Conservation (phyloP, 2,329 filamentous ascomycete species). For the Phaeosphaeriaceae sp. region DNA sequence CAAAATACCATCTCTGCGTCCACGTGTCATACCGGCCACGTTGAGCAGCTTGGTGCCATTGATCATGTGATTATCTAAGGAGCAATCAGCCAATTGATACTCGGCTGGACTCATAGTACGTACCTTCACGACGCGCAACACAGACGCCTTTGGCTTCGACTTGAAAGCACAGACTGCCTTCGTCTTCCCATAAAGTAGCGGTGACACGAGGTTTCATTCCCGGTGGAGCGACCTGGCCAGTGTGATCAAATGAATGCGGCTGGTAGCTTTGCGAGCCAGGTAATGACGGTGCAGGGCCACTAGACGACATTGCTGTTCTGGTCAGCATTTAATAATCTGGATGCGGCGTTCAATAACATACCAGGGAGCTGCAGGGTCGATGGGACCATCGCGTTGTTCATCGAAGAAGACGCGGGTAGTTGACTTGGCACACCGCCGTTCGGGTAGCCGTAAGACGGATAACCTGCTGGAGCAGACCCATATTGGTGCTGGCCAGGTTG, state of each 20-base stretch:
- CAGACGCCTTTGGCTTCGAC: conserved; percentile 96
- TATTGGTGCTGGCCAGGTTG: conserved; percentile 74
- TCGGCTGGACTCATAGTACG: conserved; percentile 16
- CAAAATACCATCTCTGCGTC: conserved; percentile 90
- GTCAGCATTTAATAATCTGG: conserved; percentile 9
- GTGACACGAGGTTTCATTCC: conserved; percentile 97
- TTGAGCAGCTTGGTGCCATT: conserved; percentile 97
- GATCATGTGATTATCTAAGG: conserved; percentile 94
- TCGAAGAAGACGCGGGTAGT: conserved; percentile 72
- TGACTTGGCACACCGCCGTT: conserved; percentile 76
- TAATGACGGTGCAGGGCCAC: conserved; percentile 35
- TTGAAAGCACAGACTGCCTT: conserved; percentile 96
- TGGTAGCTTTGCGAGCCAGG: conserved; percentile 42
- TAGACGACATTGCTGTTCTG: conserved; percentile 39
- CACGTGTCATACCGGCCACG: conserved; percentile 96
- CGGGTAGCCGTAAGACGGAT: conserved; percentile 76
- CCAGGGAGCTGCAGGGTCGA: conserved; percentile 71
- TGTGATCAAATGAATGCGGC: conserved; percentile 74
- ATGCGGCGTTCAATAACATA: conserved; percentile 39
- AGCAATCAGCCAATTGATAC: conserved; percentile 1
- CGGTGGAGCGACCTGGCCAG: conserved; percentile 89
- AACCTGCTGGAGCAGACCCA: conserved; percentile 61
- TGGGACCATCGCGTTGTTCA: conserved; percentile 70
- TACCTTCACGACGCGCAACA: conserved; percentile 90
- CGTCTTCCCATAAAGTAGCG: conserved; percentile 97